These are phyloP conservation scores for Emergomyces orientalis DNA, from an alignment of 2,329 filamentous ascomycete genomes.

Conservation along the genomic window DNA sequence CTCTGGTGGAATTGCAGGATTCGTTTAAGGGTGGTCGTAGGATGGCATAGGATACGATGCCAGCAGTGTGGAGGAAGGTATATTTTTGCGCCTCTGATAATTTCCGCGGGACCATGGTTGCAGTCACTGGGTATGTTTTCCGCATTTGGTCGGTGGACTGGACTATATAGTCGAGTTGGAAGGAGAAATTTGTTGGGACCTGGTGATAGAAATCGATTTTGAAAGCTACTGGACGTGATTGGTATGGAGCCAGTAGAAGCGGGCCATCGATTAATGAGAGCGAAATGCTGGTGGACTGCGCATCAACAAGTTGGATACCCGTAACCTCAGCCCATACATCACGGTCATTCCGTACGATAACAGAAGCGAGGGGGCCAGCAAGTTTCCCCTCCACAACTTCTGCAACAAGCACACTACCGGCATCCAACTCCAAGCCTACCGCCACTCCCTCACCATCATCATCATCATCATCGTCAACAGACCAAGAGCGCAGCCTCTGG, in stretches of 20 bases:
- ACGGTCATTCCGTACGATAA: conserved; percentile 41
- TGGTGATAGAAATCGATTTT: conserved; percentile 15
- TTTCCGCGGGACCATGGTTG: conserved; percentile 17
- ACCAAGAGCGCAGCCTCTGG: conserved; percentile 13
- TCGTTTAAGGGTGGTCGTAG: conserved; percentile 43
- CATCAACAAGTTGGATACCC: conserved; percentile 15
- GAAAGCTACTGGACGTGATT: conserved; percentile 29
- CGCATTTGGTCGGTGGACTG: neutral
- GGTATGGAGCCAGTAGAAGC: conserved; percentile 24
- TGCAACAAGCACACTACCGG: conserved; percentile 38
- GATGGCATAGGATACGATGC: conserved; percentile 49
- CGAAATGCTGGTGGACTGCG: neutral
- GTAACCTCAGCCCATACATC: conserved; percentile 16
- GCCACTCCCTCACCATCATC: conserved; percentile 4
- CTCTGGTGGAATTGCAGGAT: conserved; percentile 17
- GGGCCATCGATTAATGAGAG: conserved; percentile 9
- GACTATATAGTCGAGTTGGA: conserved; percentile 17
- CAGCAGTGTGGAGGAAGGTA: conserved; percentile 46
- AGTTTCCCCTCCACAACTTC: conserved; percentile 44
- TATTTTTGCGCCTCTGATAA: conserved; percentile 42
- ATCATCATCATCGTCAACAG: neutral
- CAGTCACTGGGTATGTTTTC: conserved; percentile 14
- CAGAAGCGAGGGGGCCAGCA: conserved; percentile 40
- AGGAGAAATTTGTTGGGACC: conserved; percentile 12
- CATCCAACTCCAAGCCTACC: conserved; percentile 22